phyloP scores from a whole-genome alignment of 2,329 filamentous ascomycete genomes.

The Bipolaris victoriae region DNA sequence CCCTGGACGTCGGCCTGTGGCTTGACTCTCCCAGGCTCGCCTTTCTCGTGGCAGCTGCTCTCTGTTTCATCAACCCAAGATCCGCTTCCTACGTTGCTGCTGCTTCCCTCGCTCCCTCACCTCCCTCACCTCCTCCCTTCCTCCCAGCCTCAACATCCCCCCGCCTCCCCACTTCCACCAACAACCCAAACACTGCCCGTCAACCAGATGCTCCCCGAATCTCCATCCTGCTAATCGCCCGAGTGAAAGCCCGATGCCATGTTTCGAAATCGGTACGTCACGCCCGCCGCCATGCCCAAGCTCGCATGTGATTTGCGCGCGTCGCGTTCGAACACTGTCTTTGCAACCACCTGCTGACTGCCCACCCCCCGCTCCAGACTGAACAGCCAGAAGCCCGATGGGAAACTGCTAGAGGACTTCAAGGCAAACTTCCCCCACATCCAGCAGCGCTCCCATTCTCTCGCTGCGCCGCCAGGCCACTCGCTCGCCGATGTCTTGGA shows the following conservation, averaged over 20 bases:
- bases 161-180: neutral
- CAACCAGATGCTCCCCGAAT: slow-evolving; percentile 10
- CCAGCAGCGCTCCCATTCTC: slow-evolving; percentile 52
- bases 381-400: slow-evolving; percentile 82
- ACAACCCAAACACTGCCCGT: no score
- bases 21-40: slow-evolving; percentile 36
- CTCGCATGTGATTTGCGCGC: slow-evolving; percentile 35
- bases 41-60: slow-evolving; percentile 41
- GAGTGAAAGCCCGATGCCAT: slow-evolving; percentile 30
- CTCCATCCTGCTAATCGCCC: slow-evolving; percentile 2
- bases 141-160: neutral
- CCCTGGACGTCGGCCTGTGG: slow-evolving; percentile 36
- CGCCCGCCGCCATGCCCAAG: slow-evolving; percentile 6
- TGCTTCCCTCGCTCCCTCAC: neutral
- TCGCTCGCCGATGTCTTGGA: slow-evolving; percentile 57
- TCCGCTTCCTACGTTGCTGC: slow-evolving; percentile 15
- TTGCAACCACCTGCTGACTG: slow-evolving; percentile 20
- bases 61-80: slow-evolving; percentile 43
- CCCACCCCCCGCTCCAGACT: slow-evolving; percentile 57
- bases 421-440: slow-evolving; percentile 82
- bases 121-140: neutral
- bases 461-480: slow-evolving; percentile 50
- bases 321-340: slow-evolving; percentile 27
- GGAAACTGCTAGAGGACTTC: slow-evolving; percentile 84
- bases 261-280: slow-evolving; percentile 57